These are phyloP conservation scores for Raffaelea ambrosiae DNA, from an alignment of 2,329 filamentous ascomycete species.

Conservation along the genomic window DNA sequence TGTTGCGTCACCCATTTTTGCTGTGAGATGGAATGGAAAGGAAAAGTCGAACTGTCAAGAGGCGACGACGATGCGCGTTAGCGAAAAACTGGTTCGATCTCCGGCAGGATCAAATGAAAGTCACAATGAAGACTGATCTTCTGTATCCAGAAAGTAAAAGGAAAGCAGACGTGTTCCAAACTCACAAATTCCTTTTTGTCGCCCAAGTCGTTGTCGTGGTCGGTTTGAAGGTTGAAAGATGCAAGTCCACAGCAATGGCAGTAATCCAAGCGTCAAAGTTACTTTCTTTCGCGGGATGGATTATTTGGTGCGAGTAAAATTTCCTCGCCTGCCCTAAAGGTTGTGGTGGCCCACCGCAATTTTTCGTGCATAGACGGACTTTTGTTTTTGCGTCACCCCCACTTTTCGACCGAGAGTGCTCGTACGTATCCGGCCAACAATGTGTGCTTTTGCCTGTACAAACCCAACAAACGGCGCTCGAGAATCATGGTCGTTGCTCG, in stretches of 20 bases:
- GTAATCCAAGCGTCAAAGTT: constrained; percentile 8
- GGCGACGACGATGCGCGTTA: neutral
- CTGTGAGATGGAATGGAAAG: constrained; percentile 18
- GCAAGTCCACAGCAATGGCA: constrained; percentile 6
- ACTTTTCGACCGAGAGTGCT: neutral
- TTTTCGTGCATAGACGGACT: constrained; percentile 10
- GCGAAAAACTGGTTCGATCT: too few species aligned
- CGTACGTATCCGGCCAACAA: too few species aligned
- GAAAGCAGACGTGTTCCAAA: neutral
- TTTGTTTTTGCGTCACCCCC: constrained; percentile 7
- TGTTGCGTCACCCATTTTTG: constrained; percentile 73
- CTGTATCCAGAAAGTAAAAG: neutral
- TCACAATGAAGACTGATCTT: neutral
- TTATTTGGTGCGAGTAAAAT: constrained; percentile 16
- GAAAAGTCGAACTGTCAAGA: neutral
- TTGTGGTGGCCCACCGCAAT: constrained; percentile 4
- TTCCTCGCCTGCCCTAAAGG: constrained; percentile 13
- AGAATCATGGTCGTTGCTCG: too few species aligned
- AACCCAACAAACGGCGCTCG: too few species aligned
- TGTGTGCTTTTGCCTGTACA: too few species aligned
- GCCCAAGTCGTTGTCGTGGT: constrained; percentile 5
- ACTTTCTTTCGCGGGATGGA: constrained; percentile 7
- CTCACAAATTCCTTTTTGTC: constrained; percentile 11
- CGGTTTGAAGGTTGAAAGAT: constrained; percentile 11
- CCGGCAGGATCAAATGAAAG: neutral